Conservation (phyloP, 495 filamentous ascomycete genomes). For the Trichodelitschia bisporula region DNA sequence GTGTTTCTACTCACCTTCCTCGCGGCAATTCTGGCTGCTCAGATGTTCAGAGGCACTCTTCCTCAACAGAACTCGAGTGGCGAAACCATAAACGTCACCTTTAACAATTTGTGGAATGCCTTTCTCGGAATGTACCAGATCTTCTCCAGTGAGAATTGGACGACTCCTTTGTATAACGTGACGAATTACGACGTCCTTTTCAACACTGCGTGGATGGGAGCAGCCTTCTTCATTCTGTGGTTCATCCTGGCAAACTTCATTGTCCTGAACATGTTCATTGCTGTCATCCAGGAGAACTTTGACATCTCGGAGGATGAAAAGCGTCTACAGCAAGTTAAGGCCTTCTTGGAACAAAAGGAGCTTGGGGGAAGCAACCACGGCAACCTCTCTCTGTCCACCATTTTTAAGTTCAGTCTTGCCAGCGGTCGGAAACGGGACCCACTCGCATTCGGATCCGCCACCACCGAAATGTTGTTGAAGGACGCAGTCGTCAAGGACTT, state of each 20-base stretch:
- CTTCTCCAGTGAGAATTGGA: slow-evolving; percentile 96
- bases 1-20: slow-evolving; percentile 90
- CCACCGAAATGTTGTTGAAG: slow-evolving; percentile 85
- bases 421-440: slow-evolving; percentile 47
- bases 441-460: slow-evolving; percentile 64
- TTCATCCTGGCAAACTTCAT: slow-evolving; percentile 92
- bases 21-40: slow-evolving; percentile 75
- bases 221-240: slow-evolving; percentile 82
- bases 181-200: slow-evolving; percentile 35
- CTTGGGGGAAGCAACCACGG: slow-evolving; percentile 29
- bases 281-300: slow-evolving; percentile 98
- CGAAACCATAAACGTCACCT: slow-evolving; percentile 38
- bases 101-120: slow-evolving; percentile 77
- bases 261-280: slow-evolving; percentile 99
- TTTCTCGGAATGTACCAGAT: slow-evolving; percentile 98
- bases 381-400: slow-evolving; percentile 67
- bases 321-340: slow-evolving; percentile 79
- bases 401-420: slow-evolving; percentile 54
- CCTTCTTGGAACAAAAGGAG: slow-evolving; percentile 81
- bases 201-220: slow-evolving; percentile 76
- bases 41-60: slow-evolving; percentile 77
- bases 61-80: slow-evolving; percentile 30
- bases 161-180: slow-evolving; percentile 57
- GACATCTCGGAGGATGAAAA: slow-evolving; percentile 99
- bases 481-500: slow-evolving; percentile 89